Evolutionary conservation across 495 filamentous ascomycete genomes (phyloP), one percentile per base, ranked within the genome.

Genomic region (Penicillium arizonense): DNA sequence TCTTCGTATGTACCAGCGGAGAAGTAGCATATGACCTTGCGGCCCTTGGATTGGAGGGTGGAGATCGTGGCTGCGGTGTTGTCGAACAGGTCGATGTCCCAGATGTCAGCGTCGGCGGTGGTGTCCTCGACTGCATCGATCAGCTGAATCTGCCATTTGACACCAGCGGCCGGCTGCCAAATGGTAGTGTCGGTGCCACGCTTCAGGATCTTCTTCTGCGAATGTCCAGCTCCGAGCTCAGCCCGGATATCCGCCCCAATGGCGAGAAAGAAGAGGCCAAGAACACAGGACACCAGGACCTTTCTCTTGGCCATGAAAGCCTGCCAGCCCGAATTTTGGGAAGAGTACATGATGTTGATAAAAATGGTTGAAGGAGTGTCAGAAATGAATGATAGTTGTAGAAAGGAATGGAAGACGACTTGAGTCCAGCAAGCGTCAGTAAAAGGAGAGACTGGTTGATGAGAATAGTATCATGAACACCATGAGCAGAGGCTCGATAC

Each of bases 11-110:
- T 82, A 7, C 87, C 87, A 0, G 85, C 87, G 9, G 78, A 82
- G 71, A 88, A 89, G 60, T 89, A 90, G 73, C 87, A 90, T 47
- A 89, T 86, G 20, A 88, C 81, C 38, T 77, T 83, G 45, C 78
- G 73, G 20, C 72, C 72, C 21, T 67, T 54, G 11, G 26, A 30
- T 39, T 50, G 34, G n/a, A 55, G 39, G 11, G 39, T 28, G 18
- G 46, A 4, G 20, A 55, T 55, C 14, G 46, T 55, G 11, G 50
- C 46, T 3, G 46, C 53, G 7, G 53, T 44, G 35, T 55, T 55
- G 16, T 55, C 53, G 24, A 55, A 55, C 9, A 55, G 39, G 28
- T 55, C 53, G 33, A 55, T 50, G 26, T 55, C 53, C 41, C 41
- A 55, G 20, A 55, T 44, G 12, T 55, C 46, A 7, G 53, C 53